Conservation (phyloP, 2,329 filamentous ascomycete species). For the Neonectria hederae region DNA sequence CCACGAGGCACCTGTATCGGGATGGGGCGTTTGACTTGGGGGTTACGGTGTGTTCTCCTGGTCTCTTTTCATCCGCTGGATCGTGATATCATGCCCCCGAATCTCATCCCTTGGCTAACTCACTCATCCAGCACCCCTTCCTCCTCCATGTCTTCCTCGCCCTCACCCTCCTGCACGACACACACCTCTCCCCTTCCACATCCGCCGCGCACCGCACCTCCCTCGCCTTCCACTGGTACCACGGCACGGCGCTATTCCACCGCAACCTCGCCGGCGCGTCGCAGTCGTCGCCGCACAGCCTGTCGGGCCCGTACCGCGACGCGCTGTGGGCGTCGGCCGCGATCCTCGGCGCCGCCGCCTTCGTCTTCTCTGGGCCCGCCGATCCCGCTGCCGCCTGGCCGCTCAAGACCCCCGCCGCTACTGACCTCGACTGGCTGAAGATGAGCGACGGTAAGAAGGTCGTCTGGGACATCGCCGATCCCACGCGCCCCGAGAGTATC, state of each 20-base stretch:
- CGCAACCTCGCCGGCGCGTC: slow-evolving; percentile 49
- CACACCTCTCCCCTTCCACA: slow-evolving; percentile 46
- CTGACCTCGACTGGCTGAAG: slow-evolving; percentile 67
- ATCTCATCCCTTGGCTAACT: slow-evolving; percentile 5
- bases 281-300: slow-evolving; percentile 35
- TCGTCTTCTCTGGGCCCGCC: slow-evolving; percentile 54
- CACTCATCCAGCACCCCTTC: slow-evolving; percentile 55
- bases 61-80: background rate
- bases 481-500: slow-evolving; percentile 56
- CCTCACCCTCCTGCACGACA: slow-evolving; percentile 63
- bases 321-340: slow-evolving; percentile 58
- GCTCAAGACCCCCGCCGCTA: slow-evolving; percentile 50
- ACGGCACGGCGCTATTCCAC: slow-evolving; percentile 57
- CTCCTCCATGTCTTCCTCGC: slow-evolving; percentile 64
- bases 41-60: slow-evolving; percentile 47
- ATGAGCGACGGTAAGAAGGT: slow-evolving; percentile 65
- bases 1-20: slow-evolving; percentile 47
- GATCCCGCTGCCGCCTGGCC: slow-evolving; percentile 64
- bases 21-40: slow-evolving; percentile 51
- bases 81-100: background rate
- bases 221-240: slow-evolving; percentile 58
- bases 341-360: slow-evolving; percentile 56
- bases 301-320: slow-evolving; percentile 54
- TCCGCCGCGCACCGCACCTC: slow-evolving; percentile 39
- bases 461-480: slow-evolving; percentile 62